Evolutionary conservation across 2,329 filamentous ascomycete genomes (phyloP).

Genomic region (Arthrobotrys pseudoclavata): DNA sequence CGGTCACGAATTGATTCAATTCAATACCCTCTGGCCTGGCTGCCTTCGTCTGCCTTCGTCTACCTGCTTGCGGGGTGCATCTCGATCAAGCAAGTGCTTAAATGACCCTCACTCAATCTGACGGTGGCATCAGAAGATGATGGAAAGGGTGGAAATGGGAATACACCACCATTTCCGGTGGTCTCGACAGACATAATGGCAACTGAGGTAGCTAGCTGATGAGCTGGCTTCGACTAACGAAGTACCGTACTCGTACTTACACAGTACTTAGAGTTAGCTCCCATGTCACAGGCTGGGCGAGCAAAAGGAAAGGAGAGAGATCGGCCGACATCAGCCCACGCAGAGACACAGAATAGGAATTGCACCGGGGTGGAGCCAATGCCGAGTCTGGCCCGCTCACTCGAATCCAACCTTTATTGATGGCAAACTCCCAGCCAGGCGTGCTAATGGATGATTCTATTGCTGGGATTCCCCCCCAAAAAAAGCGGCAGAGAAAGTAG

Average conservation of each 20-base stretch:
- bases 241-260: background rate
- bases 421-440: constrained; percentile 20
- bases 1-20: constrained; percentile 33
- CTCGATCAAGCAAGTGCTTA: constrained; percentile 39
- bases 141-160: background rate
- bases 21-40: constrained; percentile 18
- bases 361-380: constrained; percentile 25
- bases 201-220: constrained; percentile 14
- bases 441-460: constrained; percentile 36
- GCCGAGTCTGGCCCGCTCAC: constrained; percentile 28
- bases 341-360: background rate
- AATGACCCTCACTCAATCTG: constrained; percentile 10
- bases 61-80: constrained; percentile 25
- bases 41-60: constrained; percentile 33
- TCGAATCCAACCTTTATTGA: constrained; percentile 9
- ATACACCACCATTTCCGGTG: constrained; percentile 16
- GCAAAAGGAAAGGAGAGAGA: constrained; percentile 14
- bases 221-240: constrained; percentile 12
- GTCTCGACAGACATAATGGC: constrained; percentile 25
- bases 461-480: constrained; percentile 43
- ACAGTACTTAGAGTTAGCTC: background rate
- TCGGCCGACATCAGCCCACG: constrained; percentile 28
- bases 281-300: constrained; percentile 13
- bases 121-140: background rate
- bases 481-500: constrained; percentile 27